Conservation (phyloP, 129 eudicot species). For the Lactuca sativa region DNA sequence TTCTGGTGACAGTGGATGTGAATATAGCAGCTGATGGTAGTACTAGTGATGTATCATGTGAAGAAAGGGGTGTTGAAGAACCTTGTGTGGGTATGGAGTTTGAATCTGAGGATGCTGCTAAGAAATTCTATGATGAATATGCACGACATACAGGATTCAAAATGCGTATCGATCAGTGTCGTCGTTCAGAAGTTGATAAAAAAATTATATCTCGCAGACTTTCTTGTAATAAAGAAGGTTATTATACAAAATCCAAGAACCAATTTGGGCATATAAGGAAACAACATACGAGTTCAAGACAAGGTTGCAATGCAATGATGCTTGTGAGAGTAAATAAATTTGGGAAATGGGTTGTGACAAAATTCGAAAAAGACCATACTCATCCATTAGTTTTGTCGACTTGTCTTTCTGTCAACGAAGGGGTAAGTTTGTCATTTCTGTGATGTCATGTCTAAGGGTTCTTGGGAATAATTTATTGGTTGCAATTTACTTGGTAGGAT, state of each 20-base stretch:
- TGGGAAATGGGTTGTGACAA: constrained; percentile 52
- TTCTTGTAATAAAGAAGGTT: constrained; percentile 56
- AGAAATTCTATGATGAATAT: constrained; percentile 45
- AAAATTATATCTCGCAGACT: constrained; percentile 45
- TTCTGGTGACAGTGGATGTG: constrained; percentile 21
- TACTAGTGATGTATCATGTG: constrained; percentile 26
- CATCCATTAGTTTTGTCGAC: constrained; percentile 39
- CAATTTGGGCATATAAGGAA: constrained; percentile 44
- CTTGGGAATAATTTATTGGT: not conserved
- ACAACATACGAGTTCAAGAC: constrained; percentile 41
- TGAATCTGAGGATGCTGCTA: constrained; percentile 50
- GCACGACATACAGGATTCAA: constrained; percentile 48
- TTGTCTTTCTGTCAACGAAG: constrained; percentile 28
- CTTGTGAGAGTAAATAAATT: constrained; percentile 38
- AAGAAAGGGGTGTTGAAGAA: constrained; percentile 33
- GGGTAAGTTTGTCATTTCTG: constrained; percentile 33
- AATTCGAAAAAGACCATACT: constrained; percentile 51
- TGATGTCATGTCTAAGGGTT: not conserved
- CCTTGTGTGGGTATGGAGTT: constrained; percentile 55
- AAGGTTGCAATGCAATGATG: constrained; percentile 64
- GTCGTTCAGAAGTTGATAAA: constrained; percentile 52
- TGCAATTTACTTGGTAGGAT: constrained; percentile 36
- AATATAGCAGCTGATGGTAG: constrained; percentile 32
- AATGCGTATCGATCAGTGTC: constrained; percentile 57
- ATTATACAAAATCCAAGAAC: constrained; percentile 42